A percentile compares a stretch with the other conserved stretches of the same genome.
Evolutionary conservation across 768 basidiomycete genomes (phyloP).

Genomic region (Russula lepida): DNA sequence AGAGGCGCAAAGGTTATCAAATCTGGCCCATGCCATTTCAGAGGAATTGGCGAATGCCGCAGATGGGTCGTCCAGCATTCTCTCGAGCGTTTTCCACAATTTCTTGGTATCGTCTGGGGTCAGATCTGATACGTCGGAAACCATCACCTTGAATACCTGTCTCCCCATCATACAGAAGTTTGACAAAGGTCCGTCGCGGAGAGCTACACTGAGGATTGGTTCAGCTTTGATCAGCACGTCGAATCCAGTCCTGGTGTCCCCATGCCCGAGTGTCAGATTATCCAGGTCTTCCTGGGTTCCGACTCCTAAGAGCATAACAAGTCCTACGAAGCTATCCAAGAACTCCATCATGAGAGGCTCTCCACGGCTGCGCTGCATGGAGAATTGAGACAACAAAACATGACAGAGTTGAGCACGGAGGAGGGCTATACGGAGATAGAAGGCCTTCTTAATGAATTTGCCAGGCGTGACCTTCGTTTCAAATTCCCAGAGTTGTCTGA

Average conservation of each 20-base stretch:
- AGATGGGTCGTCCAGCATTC: neutral
- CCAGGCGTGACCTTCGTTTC: neutral
- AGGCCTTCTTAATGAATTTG: neutral
- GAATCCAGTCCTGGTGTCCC: neutral
- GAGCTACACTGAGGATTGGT: neutral
- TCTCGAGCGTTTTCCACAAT: neutral
- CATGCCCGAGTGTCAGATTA: too few relatives aligned
- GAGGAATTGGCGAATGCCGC: neutral
- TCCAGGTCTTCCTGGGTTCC: neutral
- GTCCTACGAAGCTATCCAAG: neutral
- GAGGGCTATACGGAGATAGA: neutral
- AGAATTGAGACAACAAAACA: neutral
- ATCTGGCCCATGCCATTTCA: neutral
- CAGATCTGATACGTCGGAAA: neutral
- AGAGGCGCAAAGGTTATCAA: neutral
- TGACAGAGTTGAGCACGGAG: neutral
- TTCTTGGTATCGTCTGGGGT: neutral
- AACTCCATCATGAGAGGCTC: neutral
- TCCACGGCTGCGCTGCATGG: neutral
- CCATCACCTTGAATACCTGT: neutral
- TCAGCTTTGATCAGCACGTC: neutral
- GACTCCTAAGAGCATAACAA: neutral
- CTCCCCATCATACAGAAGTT: neutral
- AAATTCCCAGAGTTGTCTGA: neutral
- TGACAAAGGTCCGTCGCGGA: neutral